Evolutionary conservation across 208 protist genomes (phyloP), one percentile per base, ranked within the genome.

Genomic region (Kentomonas sorsogonicus): DNA sequence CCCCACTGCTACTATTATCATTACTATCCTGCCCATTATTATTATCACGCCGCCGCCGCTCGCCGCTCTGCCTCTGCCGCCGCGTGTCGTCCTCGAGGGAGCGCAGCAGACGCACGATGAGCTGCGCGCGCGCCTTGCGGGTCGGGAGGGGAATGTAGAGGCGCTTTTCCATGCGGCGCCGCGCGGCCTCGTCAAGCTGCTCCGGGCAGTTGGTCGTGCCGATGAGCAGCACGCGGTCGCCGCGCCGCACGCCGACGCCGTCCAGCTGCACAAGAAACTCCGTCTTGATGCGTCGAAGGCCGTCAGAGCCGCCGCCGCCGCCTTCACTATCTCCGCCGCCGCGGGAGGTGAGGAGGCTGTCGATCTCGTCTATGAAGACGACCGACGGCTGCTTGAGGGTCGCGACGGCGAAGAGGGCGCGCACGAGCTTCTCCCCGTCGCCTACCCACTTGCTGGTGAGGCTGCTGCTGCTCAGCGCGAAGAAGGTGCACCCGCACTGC

Each of bases 231-330:
- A 97, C 83, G 29, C 82, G 77, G 47, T 94, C 87, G 2, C 72
- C 70, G 34, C 70, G 60, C 38, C 83, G 69, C 9, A 84, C 89
- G 25, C 72, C 77, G 25, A 89, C 91, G 27, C 88, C 91, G 57
- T 95, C 86, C 15, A 93, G 72, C 78, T 99, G 97, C 27, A 99
- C 97, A 0, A 99, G 75, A 54, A 99, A 99, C 75, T 99, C 98
- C 23, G 97, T 99, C 76, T 99, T 99, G n/a, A 99, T 88, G 33
- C 98, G 77, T 25, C 98, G 72, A 5, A 96, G 78, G 0, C 74
- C 69, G 52, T 95, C 89, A 61, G 79, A n/a, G n/a, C n/a, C n/a
- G n/a, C n/a, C n/a, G n/a, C n/a, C n/a, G n/a, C n/a, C n/a, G n/a
- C n/a, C n/a, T n/a, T n/a, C n/a, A n/a, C n/a, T 79, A 68, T 93